Conservation (phyloP, 768 basidiomycete genomes). For the Crassisporium funariophilum region DNA sequence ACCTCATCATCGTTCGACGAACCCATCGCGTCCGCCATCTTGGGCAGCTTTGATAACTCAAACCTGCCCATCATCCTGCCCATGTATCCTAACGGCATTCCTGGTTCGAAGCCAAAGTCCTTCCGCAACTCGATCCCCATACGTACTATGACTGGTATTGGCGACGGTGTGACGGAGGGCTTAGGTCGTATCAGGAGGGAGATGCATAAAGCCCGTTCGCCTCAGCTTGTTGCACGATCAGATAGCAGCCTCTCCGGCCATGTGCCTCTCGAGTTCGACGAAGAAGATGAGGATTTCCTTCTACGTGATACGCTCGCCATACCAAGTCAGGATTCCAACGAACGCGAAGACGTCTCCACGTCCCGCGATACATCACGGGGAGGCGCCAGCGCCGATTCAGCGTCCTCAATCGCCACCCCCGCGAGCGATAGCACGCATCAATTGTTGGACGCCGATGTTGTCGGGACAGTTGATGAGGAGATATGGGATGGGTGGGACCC, state of each 20-base stretch:
- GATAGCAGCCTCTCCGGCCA: conserved; percentile 29
- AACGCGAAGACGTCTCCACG: conserved; percentile 14
- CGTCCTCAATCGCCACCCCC: conserved; percentile 37
- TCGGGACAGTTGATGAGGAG: conserved; percentile 29
- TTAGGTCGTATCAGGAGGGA: conserved; percentile 60
- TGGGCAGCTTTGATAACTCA: conserved; percentile 58
- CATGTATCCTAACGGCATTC: conserved; percentile 76
- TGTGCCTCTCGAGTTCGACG: conserved; percentile 63
- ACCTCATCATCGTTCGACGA: conserved; percentile 72
- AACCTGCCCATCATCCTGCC: conserved; percentile 56
- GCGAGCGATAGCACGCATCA: conserved; percentile 35
- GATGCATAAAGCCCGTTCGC: conserved; percentile 53
- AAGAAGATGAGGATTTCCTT: conserved; percentile 67
- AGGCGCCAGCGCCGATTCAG: conserved; percentile 30
- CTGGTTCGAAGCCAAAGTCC: conserved; percentile 37
- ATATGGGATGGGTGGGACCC: conserved; percentile 46
- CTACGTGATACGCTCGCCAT: conserved; percentile 19
- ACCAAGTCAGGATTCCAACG: not conserved
- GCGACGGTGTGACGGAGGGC: conserved; percentile 61
- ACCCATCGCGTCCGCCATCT: conserved; percentile 73
- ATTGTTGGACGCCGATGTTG: conserved; percentile 36
- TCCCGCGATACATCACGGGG: conserved; percentile 29
- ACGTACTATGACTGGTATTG: conserved; percentile 51
- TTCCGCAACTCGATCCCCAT: conserved; percentile 60
- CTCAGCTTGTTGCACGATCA: conserved; percentile 32